Evolutionary conservation across 306 rosid genomes (phyloP).

Genomic region (Inga leiocalycina): DNA sequence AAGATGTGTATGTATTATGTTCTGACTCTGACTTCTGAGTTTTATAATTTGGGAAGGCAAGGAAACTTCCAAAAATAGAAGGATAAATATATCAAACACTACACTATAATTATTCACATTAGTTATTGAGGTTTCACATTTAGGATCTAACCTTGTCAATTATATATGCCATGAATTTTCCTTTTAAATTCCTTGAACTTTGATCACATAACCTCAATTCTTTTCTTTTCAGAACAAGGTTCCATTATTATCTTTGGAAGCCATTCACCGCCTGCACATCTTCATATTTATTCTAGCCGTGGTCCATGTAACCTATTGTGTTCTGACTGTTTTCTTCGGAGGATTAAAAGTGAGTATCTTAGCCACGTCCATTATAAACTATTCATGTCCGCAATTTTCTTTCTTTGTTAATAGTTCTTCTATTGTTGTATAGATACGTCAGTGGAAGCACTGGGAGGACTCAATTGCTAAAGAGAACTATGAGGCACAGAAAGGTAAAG

Average conservation of each 20-base stretch:
- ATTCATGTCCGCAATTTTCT: neutral
- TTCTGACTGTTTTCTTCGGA: constrained; percentile 37
- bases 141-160: neutral
- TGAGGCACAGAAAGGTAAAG: constrained; percentile 41
- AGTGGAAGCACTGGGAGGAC: constrained; percentile 85
- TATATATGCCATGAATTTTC: neutral
- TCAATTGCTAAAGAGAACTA: constrained; percentile 45
- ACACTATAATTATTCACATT: neutral
- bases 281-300: constrained; percentile 84
- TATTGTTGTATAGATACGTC: constrained; percentile 61
- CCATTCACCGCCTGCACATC: constrained; percentile 77
- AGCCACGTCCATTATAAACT: neutral
- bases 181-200: neutral
- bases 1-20: neutral
- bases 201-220: neutral
- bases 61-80: neutral
- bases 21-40: neutral
- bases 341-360: neutral
- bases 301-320: constrained; percentile 81
- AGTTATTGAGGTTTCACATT: neutral
- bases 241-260: constrained; percentile 76
- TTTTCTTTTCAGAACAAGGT: constrained; percentile 63
- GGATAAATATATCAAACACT: neutral
- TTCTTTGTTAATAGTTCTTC: neutral
- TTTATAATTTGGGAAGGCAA: neutral